Conservation (phyloP, 495 filamentous ascomycete genomes). For the Penicillium cataractarum region DNA sequence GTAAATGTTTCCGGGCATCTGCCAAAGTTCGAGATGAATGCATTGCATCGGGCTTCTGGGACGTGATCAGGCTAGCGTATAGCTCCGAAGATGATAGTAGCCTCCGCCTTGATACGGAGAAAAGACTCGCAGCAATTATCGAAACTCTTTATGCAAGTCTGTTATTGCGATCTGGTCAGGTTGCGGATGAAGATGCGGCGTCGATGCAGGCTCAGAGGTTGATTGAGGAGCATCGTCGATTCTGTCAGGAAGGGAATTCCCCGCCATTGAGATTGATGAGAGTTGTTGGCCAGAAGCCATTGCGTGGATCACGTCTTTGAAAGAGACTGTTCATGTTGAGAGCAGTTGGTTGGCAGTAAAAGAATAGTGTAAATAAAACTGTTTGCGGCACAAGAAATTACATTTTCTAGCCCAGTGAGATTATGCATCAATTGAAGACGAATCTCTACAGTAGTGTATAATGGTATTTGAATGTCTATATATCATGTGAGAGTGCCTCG, state of each 20-base stretch:
- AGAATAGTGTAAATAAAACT: neutral
- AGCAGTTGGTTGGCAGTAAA: neutral
- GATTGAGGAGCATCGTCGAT: conserved; percentile 11
- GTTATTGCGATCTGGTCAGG: conserved; percentile 18
- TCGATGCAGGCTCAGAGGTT: neutral
- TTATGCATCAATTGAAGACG: no score
- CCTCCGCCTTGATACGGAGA: conserved; percentile 13
- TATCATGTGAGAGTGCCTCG: no score
- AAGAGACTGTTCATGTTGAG: neutral
- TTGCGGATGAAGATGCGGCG: conserved; percentile 7
- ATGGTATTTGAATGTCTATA: no score
- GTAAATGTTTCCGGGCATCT: conserved; percentile 18
- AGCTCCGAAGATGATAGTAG: conserved; percentile 8
- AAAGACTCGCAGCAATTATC: conserved; percentile 11
- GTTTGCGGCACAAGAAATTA: neutral
- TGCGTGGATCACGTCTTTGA: neutral
- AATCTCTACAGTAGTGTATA: no score
- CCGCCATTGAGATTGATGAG: conserved; percentile 18
- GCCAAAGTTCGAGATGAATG: conserved; percentile 16
- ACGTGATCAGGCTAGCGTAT: conserved; percentile 11
- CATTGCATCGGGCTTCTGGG: conserved; percentile 5
- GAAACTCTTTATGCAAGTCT: conserved; percentile 18
- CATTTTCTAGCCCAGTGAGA: neutral
- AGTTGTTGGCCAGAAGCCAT: conserved; percentile 15
- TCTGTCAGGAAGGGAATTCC: conserved; percentile 17